Conservation (phyloP, 257 asterid genomes). For the Apocynum venetum region DNA sequence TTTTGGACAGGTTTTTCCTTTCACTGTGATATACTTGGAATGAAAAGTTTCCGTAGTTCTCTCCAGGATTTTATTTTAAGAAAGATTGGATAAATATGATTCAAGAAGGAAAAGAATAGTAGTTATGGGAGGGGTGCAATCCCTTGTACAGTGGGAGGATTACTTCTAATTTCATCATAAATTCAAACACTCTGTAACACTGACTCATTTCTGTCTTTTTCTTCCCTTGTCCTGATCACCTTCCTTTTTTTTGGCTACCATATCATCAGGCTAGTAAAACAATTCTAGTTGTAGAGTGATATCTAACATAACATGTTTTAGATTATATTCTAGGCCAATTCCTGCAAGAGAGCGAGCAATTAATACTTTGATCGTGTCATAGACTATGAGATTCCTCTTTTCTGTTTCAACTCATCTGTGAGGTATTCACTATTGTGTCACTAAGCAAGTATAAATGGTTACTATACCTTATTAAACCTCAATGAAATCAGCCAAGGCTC, state of each 20-base stretch:
- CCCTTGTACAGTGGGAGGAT: too few species aligned
- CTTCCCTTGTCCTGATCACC: not conserved
- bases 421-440: not conserved
- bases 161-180: not conserved
- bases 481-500: not conserved
- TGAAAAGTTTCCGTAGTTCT: not conserved
- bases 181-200: not conserved
- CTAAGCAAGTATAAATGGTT: not conserved
- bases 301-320: not conserved
- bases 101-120: too few species aligned
- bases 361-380: not conserved
- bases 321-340: not conserved
- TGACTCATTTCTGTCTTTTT: not conserved
- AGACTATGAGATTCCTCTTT: not conserved
- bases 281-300: not conserved
- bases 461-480: not conserved
- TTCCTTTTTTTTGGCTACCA: not conserved
- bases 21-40: not conserved
- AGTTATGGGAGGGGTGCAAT: too few species aligned
- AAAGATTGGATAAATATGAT: not conserved
- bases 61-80: not conserved
- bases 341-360: not conserved
- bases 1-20: not conserved
- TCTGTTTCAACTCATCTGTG: not conserved
- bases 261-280: not conserved